Conservation (phyloP, 768 basidiomycete species). For the Steccherinum ochraceum region DNA sequence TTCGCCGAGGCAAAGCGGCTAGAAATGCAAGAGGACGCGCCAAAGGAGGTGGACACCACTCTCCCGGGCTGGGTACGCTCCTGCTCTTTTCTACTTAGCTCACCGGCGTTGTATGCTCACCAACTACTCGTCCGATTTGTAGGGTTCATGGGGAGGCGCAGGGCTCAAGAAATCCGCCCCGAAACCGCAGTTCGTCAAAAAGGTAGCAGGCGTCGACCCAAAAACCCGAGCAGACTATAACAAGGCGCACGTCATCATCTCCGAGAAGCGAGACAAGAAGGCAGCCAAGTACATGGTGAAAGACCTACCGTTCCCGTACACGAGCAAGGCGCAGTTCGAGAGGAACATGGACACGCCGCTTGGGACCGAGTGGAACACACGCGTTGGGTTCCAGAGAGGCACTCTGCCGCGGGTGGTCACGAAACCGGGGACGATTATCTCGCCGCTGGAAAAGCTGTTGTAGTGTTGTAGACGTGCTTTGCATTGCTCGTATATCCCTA, state of each 20-base stretch:
- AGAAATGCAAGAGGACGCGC: conserved; percentile 84
- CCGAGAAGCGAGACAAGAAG: conserved; percentile 93
- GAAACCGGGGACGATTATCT: conserved; percentile 76
- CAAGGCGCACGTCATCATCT: conserved; percentile 89
- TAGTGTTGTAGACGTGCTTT: conserved; percentile 17
- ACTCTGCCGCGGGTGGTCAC: conserved; percentile 83
- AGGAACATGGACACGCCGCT: conserved; percentile 73
- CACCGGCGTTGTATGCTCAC: neutral
- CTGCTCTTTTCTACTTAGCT: conserved; percentile 1
- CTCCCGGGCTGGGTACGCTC: conserved; percentile 88
- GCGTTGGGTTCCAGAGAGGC: conserved; percentile 74
- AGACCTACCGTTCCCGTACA: conserved; percentile 93
- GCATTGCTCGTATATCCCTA: too few relatives aligned
- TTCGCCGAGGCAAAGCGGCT: conserved; percentile 80
- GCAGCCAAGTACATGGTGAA: conserved; percentile 83
- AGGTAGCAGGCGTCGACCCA: conserved; percentile 76
- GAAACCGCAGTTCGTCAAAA: conserved; percentile 72
- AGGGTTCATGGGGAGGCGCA: conserved; percentile 91
- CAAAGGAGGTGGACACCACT: conserved; percentile 80
- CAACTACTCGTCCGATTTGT: conserved; percentile 1
- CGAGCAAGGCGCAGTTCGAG: conserved; percentile 89
- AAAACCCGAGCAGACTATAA: conserved; percentile 74
- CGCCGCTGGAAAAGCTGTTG: conserved; percentile 54
- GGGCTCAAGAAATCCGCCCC: conserved; percentile 57
- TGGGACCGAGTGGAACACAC: conserved; percentile 91